Percentiles rank a stretch among this genome's conserved stretches.
Conservation (phyloP, 495 filamentous ascomycete genomes). For the Xanthoparmelia taractica region DNA sequence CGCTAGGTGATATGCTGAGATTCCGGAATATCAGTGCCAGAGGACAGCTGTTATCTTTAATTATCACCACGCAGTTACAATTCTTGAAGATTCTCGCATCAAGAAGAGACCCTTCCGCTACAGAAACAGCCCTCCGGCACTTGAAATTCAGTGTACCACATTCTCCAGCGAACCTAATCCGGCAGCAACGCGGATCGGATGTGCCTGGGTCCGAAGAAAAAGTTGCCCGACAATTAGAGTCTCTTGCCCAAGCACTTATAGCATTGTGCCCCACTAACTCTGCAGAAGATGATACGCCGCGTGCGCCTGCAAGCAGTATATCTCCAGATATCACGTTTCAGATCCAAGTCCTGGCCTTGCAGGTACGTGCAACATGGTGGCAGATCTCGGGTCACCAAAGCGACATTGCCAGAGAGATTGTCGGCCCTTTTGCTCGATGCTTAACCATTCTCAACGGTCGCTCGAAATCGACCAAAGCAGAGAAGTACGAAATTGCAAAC, state of each 20-base stretch:
- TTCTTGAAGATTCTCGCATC: conserved; percentile 42
- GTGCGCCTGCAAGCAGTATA: conserved; percentile 43
- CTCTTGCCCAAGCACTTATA: conserved; percentile 53
- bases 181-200: conserved; percentile 41
- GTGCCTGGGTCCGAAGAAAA: conserved; percentile 45
- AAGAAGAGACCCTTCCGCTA: conserved; percentile 42
- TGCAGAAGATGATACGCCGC: conserved; percentile 43
- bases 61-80: conserved; percentile 48
- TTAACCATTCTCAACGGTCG: conserved; percentile 44
- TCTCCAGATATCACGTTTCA: conserved; percentile 52
- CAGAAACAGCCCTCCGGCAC: conserved; percentile 42
- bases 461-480: conserved; percentile 16
- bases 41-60: conserved; percentile 36
- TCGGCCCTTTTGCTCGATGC: conserved; percentile 60
- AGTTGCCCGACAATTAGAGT: conserved; percentile 61
- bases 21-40: conserved; percentile 42
- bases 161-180: conserved; percentile 61
- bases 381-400: conserved; percentile 59
- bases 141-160: conserved; percentile 42
- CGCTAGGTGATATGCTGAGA: conserved; percentile 54
- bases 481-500: conserved; percentile 29
- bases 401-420: conserved; percentile 59
- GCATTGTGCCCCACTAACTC: conserved; percentile 50
- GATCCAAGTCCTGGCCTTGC: conserved; percentile 61
- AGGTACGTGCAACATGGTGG: conserved; percentile 63